Conservation (phyloP, 371 early-diverging fungal genomes). For the Mortierella sp. region DNA sequence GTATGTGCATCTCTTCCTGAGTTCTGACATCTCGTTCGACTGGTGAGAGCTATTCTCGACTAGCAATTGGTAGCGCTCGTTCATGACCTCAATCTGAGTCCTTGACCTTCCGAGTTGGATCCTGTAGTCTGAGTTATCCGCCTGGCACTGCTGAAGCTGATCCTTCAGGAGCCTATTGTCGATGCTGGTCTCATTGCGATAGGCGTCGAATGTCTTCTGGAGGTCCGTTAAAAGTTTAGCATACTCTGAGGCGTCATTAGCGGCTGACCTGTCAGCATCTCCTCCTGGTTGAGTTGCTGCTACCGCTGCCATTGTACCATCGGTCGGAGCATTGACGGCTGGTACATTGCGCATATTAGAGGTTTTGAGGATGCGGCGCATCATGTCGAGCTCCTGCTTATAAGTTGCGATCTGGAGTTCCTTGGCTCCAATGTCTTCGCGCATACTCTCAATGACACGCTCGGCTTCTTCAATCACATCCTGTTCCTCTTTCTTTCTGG, state of each 20-base stretch:
- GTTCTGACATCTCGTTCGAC: constrained; percentile 59
- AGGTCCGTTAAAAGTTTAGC: constrained; percentile 47
- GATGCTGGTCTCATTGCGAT: constrained; percentile 63
- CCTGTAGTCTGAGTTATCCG: constrained; percentile 59
- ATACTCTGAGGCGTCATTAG: constrained; percentile 28
- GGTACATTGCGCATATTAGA: constrained; percentile 28
- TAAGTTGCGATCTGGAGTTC: constrained; percentile 58
- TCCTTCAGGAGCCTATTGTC: constrained; percentile 65
- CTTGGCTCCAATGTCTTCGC: constrained; percentile 58
- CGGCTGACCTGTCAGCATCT: constrained; percentile 7
- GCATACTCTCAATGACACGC: constrained; percentile 60
- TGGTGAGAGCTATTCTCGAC: constrained; percentile 58
- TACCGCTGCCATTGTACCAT: neutral
- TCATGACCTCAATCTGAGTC: constrained; percentile 61
- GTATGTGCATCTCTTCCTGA: constrained; percentile 55
- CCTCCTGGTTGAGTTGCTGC: neutral
- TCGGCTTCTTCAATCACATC: constrained; percentile 65
- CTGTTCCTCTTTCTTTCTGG: constrained; percentile 58
- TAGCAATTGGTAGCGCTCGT: constrained; percentile 68
- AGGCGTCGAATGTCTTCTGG: constrained; percentile 69
- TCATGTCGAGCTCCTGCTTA: constrained; percentile 65
- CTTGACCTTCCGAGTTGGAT: constrained; percentile 64
- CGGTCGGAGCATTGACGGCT: neutral
- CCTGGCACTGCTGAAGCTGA: constrained; percentile 58
- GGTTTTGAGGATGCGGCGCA: constrained; percentile 54